Base-by-base conservation (phyloP, 1,284 basidiomycete genomes). In the Termitomyces sp. region DNA sequence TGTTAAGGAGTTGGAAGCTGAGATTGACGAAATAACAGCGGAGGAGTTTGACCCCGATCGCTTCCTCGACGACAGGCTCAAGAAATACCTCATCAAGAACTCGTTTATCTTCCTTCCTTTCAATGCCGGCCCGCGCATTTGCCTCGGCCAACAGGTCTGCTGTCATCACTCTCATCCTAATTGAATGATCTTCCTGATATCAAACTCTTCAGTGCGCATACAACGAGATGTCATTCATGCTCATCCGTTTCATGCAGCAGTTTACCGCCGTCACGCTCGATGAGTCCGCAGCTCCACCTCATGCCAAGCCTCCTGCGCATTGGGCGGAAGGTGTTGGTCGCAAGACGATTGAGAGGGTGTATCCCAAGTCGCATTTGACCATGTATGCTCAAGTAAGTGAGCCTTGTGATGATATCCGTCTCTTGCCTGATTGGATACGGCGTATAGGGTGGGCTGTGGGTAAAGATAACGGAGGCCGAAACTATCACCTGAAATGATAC, bases 201-300 rank as follows among this genome's bases (percentile, higher is more conserved):
- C 14, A 31, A 11, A n/a, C 13, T 30, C 24, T 5, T 8, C 49
- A 85, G 77, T 84, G 84, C 63, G 84, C 85, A 3, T 85, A 84
- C 64, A 84, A 85, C 62, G 83, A 86, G 59, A 76, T 77, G 60
- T 84, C 83, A 1, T 85, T 83, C 68, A 77, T 84, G 72, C 62
- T 86, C 53, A 74, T 86, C 40, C 77, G 82, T 9, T 68, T 88
- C n/a, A 64, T 87, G 16, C 84, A 87, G 65, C 65, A 68, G 34
- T 82, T 86, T 65, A 71, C 73, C 0, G 66, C 66, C 0, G 70
- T 87, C 26, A 60, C 64, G 0, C 69, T 83, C 2, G 78, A 73
- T n/a, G 65, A 64, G 1, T 71, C 74, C 18, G 70, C 76, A 1
- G 73, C 75, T 34, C 74, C 81, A 2, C 69, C 68, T 1, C 71